phyloP scores from a whole-genome alignment of 2,329 filamentous ascomycete genomes.

The Pseudocercospora fijiensis region DNA sequence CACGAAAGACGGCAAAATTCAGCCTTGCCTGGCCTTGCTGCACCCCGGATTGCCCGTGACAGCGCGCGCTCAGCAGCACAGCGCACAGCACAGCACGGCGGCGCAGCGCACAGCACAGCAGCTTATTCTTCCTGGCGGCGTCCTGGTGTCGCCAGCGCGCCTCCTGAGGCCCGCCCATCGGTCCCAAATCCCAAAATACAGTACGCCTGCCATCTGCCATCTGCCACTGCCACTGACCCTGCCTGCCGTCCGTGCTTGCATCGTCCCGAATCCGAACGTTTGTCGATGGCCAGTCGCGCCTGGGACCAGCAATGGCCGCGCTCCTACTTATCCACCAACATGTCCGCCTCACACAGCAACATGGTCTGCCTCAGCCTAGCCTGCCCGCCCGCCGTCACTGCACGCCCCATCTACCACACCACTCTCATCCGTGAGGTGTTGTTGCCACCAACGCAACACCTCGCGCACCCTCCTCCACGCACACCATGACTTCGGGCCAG shows the following conservation, averaged over 20 bases:
- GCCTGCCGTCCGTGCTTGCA: conserved; percentile 25
- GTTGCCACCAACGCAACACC: conserved; percentile 29
- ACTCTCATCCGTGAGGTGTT: conserved; percentile 27
- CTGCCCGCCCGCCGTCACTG: conserved; percentile 27
- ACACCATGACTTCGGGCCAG: conserved; percentile 35
- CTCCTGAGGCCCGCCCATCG: conserved; percentile 20
- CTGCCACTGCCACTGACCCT: conserved; percentile 29
- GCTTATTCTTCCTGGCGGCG: conserved; percentile 25
- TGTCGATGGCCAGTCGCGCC: conserved; percentile 24
- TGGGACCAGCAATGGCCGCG: conserved; percentile 20
- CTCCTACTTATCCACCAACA: conserved; percentile 37
- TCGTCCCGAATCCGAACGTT: conserved; percentile 27
- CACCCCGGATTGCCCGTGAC: too few species aligned
- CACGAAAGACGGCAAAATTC: not conserved
- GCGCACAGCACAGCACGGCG: too few species aligned
- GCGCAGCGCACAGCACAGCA: conserved; percentile 9
- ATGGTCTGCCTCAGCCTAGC: conserved; percentile 25
- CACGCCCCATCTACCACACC: conserved; percentile 28
- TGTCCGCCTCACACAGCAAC: conserved; percentile 30
- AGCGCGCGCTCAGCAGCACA: too few species aligned
- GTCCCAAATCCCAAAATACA: too few species aligned
- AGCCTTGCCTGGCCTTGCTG: not conserved
- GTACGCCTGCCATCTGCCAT: conserved; percentile 28
- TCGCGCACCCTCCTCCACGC: not conserved
- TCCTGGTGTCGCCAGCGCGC: conserved; percentile 20